These are phyloP conservation scores for Kwoniella mangroviensis DNA, from an alignment of 768 basidiomycete genomes.

Conservation along the genomic window DNA sequence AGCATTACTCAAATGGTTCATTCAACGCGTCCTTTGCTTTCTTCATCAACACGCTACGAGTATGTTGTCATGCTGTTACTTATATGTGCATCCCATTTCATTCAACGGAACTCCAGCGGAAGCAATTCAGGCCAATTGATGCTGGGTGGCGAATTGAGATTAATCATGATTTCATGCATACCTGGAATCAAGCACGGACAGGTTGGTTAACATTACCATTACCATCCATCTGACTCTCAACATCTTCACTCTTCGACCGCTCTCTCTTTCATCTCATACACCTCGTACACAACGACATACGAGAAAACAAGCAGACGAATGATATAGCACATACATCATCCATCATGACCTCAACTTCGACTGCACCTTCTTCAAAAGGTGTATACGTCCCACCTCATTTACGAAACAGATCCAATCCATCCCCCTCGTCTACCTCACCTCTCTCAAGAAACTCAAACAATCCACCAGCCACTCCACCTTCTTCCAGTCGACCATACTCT, in stretches of 20 bases:
- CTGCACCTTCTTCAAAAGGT: conserved; percentile 9
- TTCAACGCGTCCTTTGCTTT: too few relatives aligned
- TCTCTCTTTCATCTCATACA: too few relatives aligned
- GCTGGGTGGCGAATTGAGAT: too few relatives aligned
- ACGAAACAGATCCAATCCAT: conserved; percentile 30
- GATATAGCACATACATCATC: neutral
- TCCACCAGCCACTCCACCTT: conserved; percentile 15
- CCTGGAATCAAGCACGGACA: neutral
- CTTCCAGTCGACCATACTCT: conserved; percentile 2
- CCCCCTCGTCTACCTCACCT: conserved; percentile 12
- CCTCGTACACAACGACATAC: neutral
- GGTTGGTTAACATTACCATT: too few relatives aligned
- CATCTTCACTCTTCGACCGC: neutral
- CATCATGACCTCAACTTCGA: neutral
- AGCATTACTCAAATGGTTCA: too few relatives aligned
- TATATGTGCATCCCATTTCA: neutral
- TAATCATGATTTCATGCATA: too few relatives aligned
- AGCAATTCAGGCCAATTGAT: too few relatives aligned
- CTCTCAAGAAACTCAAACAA: conserved; percentile 3
- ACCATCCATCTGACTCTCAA: neutral
- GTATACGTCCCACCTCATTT: conserved; percentile 47
- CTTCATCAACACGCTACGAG: neutral
- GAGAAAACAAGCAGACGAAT: neutral
- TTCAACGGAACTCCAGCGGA: too few relatives aligned
- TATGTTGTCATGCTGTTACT: neutral